A percentile compares a stretch with the other conserved stretches of the same genome.
These are phyloP conservation scores for Wickerhamiella spandovensis DNA, from an alignment of 805 yeast genomes.

Conservation along the genomic window DNA sequence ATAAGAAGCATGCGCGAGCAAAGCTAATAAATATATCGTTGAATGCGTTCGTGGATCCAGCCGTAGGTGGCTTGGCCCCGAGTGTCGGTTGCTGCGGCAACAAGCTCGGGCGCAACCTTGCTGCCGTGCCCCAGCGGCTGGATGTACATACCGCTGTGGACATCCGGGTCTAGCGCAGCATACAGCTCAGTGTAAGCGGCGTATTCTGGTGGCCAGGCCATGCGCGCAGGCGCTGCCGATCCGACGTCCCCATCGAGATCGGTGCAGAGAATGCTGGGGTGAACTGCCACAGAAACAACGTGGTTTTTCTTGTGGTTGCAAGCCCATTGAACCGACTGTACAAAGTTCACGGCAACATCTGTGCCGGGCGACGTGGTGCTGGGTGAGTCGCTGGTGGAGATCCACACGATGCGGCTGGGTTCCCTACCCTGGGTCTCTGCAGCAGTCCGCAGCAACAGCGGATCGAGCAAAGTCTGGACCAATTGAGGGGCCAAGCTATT, in stretches of 20 bases:
- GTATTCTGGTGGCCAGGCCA: constrained; percentile 18
- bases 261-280: constrained; percentile 29
- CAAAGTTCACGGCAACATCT: constrained; percentile 19
- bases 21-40: not conserved
- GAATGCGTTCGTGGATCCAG: not conserved
- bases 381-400: constrained; percentile 25
- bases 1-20: no score
- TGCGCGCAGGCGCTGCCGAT: not conserved
- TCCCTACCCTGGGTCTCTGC: constrained; percentile 19
- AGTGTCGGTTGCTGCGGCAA: not conserved
- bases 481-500: constrained; percentile 34
- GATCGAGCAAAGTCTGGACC: constrained; percentile 24
- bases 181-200: constrained; percentile 36
- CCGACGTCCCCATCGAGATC: constrained; percentile 12
- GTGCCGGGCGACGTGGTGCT: constrained; percentile 19
- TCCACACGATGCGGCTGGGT: constrained; percentile 29
- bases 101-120: not conserved
- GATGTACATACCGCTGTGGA: not conserved
- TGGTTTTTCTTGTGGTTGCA: constrained; percentile 19
- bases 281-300: constrained; percentile 24
- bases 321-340: constrained; percentile 27
- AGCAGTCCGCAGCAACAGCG: constrained; percentile 27
- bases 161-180: constrained; percentile 30
- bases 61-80: not conserved
- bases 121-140: not conserved